phyloP scores from a whole-genome alignment of 768 basidiomycete genomes.

The Lactarius deliciosus region DNA sequence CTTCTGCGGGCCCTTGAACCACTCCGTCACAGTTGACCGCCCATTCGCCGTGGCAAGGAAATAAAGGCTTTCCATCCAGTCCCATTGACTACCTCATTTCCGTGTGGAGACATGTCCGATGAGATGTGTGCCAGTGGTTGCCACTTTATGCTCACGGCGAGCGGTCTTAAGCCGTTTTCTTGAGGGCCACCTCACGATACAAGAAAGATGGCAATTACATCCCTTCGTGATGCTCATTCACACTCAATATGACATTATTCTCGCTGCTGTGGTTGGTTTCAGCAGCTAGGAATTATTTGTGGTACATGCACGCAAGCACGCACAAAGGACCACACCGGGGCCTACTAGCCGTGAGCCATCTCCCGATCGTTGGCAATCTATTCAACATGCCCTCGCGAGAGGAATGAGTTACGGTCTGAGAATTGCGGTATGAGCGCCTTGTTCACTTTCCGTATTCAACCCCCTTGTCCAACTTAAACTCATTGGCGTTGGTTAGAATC shows the following conservation, averaged over 20 bases:
- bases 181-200: neutral
- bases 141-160: neutral
- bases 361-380: conserved; percentile 32
- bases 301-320: neutral
- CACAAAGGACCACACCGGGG: neutral
- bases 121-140: neutral
- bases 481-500: neutral
- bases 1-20: neutral
- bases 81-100: neutral
- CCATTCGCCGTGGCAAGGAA: neutral
- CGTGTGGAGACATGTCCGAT: neutral
- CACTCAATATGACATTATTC: neutral
- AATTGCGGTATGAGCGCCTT: conserved; percentile 19
- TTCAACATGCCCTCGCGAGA: conserved; percentile 28
- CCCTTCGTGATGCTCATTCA: neutral
- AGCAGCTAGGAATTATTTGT: neutral
- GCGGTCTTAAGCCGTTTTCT: neutral
- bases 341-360: conserved; percentile 31
- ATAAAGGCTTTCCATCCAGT: neutral
- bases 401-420: conserved; percentile 28
- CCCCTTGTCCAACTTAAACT: neutral
- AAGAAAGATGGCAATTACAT: neutral
- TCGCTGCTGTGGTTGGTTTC: neutral
- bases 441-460: too few relatives aligned
- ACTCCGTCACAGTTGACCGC: neutral